Evolutionary conservation across 768 basidiomycete genomes (phyloP), one percentile per base, ranked within the genome.

Genomic region (Hericium coralloides): DNA sequence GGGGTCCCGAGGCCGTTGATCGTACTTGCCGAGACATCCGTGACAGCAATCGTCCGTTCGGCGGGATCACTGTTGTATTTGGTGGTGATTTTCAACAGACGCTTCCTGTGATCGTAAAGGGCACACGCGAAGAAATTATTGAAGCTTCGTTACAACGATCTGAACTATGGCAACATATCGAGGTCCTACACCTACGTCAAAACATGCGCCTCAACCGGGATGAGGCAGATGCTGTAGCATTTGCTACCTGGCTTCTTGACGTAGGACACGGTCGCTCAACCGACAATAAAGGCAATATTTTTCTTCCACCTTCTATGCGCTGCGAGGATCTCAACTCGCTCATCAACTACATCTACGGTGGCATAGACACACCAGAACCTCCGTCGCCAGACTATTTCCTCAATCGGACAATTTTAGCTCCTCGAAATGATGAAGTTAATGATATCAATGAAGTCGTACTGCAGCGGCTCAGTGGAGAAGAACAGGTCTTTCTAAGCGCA

Each of bases 1-100:
- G 66, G 63, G 66, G 63, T 0, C 18, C 71, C 2, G 78, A 80
- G 56, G 72, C 74, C n/a, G 63, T 79, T 0, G 74, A 79, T 58
- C 49, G 67, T 0, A 72, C 72, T 0, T 51, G 74, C 0, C 55
- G 64, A 5, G 75, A 79, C 62, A 63, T 78, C 4, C 55, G 65
- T 1, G 51, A 66, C 23, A 23, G 56, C 25, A 38, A 69, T 17
- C 36, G 20, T 4, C 67, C 67, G 5, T 81, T 76, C 73, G 77
- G 74, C 45, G 76, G 73, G n/a, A 63, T 79, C 9, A 73, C 73
- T 31, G 61, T 77, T 0, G 55, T 81, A 2, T 76, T 79, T 70
- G 76, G 75, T 52, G 80, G 78, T 1, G 78, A 81, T 60, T 80
- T 76, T 53, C 68, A 69, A 6, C 79, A 80, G 58, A 78, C 64